A percentile compares a stretch with the other conserved stretches of the same genome.
These are phyloP conservation scores for Solanum lycopersicoides DNA, from an alignment of 257 asterid species.

Conservation along the genomic window DNA sequence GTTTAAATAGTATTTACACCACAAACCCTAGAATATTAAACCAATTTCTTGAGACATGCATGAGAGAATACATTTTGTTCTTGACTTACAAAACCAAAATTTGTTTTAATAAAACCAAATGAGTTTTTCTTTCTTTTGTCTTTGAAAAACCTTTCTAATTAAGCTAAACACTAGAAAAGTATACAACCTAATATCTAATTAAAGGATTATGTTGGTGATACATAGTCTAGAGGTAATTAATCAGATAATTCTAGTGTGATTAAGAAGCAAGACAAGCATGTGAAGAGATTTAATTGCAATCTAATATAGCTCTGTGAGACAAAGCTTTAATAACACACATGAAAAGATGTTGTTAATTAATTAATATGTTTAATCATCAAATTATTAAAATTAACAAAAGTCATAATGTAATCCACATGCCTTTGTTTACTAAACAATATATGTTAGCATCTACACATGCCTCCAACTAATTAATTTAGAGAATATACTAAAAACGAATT, in stretches of 20 bases:
- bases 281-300: conserved; percentile 43
- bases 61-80: not conserved
- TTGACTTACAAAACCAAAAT: not conserved
- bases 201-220: not conserved
- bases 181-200: not conserved
- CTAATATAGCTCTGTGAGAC: conserved; percentile 3
- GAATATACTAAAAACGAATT: not conserved
- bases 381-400: not conserved
- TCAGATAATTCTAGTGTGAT: conserved; percentile 15
- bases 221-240: not conserved
- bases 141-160: not conserved
- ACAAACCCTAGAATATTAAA: not conserved
- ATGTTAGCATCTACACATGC: not conserved
- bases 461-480: not conserved
- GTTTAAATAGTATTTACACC: not conserved
- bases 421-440: not conserved
- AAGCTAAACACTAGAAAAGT: not conserved
- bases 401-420: conserved; percentile 5
- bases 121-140: not conserved
- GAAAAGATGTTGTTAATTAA: conserved; percentile 15
- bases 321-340: conserved; percentile 17
- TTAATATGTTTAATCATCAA: conserved; percentile 8
- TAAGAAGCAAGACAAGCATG: conserved; percentile 31
- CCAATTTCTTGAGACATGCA: not conserved
- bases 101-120: not conserved